A percentile compares a stretch with the other conserved stretches of the same genome.
phyloP scores from a whole-genome alignment of 371 early-diverging fungal genomes.

The Apophysomyces elegans region DNA sequence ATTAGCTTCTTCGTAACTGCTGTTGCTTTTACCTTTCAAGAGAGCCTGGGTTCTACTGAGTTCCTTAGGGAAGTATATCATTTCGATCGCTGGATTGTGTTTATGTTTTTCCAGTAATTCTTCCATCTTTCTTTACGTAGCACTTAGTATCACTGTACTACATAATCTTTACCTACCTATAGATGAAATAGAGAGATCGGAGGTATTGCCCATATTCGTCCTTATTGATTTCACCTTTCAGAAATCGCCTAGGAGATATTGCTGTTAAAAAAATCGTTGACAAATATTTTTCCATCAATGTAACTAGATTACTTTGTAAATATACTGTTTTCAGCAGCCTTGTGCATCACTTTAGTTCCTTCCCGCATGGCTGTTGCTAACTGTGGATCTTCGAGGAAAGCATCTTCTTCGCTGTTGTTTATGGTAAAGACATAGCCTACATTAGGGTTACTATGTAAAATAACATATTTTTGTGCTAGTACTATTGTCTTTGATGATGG shows the following conservation, averaged over 20 bases:
- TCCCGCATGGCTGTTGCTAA: conserved; percentile 56
- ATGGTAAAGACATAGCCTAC: neutral
- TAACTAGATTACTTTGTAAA: conserved; percentile 51
- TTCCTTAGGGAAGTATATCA: conserved; percentile 62
- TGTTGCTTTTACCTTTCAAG: conserved; percentile 29
- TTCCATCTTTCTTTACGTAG: conserved; percentile 51
- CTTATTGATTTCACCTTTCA: conserved; percentile 49
- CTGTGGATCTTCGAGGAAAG: conserved; percentile 46
- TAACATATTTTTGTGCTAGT: neutral
- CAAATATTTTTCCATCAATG: neutral
- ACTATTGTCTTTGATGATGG: neutral
- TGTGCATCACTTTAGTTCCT: conserved; percentile 64
- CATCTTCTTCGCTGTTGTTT: neutral
- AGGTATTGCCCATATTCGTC: conserved; percentile 56
- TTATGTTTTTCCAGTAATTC: conserved; percentile 53
- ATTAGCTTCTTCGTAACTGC: neutral
- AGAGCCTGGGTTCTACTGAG: conserved; percentile 50
- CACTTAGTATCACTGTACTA: neutral
- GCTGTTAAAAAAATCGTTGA: neutral
- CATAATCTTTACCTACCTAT: conserved; percentile 36
- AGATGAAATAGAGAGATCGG: conserved; percentile 50
- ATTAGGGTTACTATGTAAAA: neutral
- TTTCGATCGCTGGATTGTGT: conserved; percentile 48
- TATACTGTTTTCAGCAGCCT: conserved; percentile 61
- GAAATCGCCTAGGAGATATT: conserved; percentile 37